Percentiles rank a stretch among this genome's conserved stretches.
Evolutionary conservation across 306 rosid genomes (phyloP).

Genomic region (Begonia loranthoides): DNA sequence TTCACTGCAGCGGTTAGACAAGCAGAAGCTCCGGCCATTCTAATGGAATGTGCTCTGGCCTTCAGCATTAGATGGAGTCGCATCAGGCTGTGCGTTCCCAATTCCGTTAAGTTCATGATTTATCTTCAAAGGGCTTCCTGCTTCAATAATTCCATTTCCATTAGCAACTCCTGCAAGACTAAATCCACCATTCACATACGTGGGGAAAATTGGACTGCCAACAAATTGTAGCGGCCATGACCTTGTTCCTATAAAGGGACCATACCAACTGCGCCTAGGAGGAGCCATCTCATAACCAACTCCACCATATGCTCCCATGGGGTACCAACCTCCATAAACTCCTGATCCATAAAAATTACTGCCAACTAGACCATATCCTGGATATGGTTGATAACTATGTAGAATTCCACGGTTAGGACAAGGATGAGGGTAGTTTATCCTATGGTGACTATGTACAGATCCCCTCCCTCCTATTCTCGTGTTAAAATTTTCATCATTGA

Average conservation of each 20-base stretch:
- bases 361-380: slow-evolving; percentile 19
- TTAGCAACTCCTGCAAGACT: slow-evolving; percentile 10
- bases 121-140: too few relatives aligned
- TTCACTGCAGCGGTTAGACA: not conserved
- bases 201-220: slow-evolving; percentile 9
- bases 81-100: slow-evolving; percentile 11
- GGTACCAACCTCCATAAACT: slow-evolving; percentile 22
- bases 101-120: slow-evolving; percentile 17
- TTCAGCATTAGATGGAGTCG: slow-evolving; percentile 16
- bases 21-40: too few relatives aligned
- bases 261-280: slow-evolving; percentile 29
- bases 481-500: slow-evolving; percentile 20
- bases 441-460: not conserved
- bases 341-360: slow-evolving; percentile 16
- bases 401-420: slow-evolving; percentile 16
- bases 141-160: slow-evolving; percentile 12
- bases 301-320: slow-evolving; percentile 33
- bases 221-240: slow-evolving; percentile 26
- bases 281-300: slow-evolving; percentile 33
- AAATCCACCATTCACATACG: slow-evolving; percentile 24
- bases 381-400: slow-evolving; percentile 24
- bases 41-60: slow-evolving; percentile 10
- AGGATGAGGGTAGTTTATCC: slow-evolving; percentile 14
- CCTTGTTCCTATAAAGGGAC: slow-evolving; percentile 24
- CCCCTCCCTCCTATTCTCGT: slow-evolving; percentile 30